Evolutionary conservation across 352 stramenopile species (phyloP).

Genomic region (Globisporangium parvum): DNA sequence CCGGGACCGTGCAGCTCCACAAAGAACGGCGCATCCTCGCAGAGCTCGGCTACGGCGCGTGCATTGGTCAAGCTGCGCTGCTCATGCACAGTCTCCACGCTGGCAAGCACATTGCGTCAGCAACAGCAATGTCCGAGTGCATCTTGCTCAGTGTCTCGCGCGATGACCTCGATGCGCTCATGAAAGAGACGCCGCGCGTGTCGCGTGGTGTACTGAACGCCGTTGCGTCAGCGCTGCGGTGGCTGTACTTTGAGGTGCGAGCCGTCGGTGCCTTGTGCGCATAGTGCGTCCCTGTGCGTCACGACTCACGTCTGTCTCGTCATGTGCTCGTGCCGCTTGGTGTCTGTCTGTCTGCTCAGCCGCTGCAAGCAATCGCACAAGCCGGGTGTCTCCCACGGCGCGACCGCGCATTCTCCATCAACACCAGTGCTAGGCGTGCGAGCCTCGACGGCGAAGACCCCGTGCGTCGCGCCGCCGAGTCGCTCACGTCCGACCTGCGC

Average conservation of each 20-base stretch:
- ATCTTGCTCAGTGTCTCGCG: constrained; percentile 70
- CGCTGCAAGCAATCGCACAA: constrained; percentile 54
- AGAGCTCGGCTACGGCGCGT: constrained; percentile 62
- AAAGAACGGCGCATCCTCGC: constrained; percentile 63
- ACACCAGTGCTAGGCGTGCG: constrained; percentile 13
- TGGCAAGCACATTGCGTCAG: constrained; percentile 65
- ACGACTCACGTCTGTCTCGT: neutral
- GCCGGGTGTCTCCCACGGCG: constrained; percentile 56
- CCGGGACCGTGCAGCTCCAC: constrained; percentile 69
- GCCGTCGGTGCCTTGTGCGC: neutral
- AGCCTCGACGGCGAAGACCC: constrained; percentile 21
- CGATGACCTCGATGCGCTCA: constrained; percentile 60
- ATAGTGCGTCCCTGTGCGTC: too few relatives aligned
- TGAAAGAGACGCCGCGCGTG: constrained; percentile 62
- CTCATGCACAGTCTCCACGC: constrained; percentile 56
- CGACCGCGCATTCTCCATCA: constrained; percentile 33
- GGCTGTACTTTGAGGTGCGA: constrained; percentile 73
- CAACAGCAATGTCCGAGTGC: constrained; percentile 60
- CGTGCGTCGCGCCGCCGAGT: constrained; percentile 47
- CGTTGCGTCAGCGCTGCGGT: constrained; percentile 64
- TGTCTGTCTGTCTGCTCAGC: constrained; percentile 19
- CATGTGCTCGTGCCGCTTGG: neutral
- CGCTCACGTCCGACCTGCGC: constrained; percentile 58
- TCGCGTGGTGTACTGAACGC: constrained; percentile 76
- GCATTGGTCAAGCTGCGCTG: constrained; percentile 69